Base-by-base conservation (phyloP, 352 stramenopile genomes). In the Phytophthora pistaciae region DNA sequence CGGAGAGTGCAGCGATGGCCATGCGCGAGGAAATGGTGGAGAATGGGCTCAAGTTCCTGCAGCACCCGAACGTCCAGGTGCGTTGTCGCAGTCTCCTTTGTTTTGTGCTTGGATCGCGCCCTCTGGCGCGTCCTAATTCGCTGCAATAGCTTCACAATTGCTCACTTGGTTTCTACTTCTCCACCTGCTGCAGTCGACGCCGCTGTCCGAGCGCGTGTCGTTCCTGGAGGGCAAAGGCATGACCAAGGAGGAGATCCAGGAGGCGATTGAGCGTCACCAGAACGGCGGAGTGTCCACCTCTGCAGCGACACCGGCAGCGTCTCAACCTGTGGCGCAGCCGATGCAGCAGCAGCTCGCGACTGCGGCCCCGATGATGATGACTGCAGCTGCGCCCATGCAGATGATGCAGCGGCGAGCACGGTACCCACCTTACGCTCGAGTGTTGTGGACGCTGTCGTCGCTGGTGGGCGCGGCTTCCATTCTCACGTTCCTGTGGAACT, bases 141-240 rank as follows among this genome's bases (percentile, higher is more conserved):
- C 13, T 14, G 40, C 56, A 60, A 48, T 66, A 13, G 23, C 44
- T 18, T 40, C 2, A 18, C n/a, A 13, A 49, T 53, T 27, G 50
- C 60, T 66, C 9, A 52, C 42, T n/a, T 13, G 18, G 16, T 49
- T 29, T 49, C 42, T 23, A 36, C 13, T 11, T 29, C 4, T 59
- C 11, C 42, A 11, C 46, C 14, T 60, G 23, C 9, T 57, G 33
- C 58, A 75, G 69, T 61, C 84, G 9, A 94, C 88, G 64, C 88
- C 88, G 31, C 67, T 95, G 53, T 91, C 86, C 1, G 86, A 95
- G 68, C 86, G 88, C 40, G 80, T 94, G 60, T 84, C 77, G 11
- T 95, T 95, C 66, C 68, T 95, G 31, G 88, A 94, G 70, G 82
- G 88, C 48, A 95, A 95, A 69, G 88, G 88, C 3, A 81, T 95